Conservation (phyloP, 495 filamentous ascomycete species). For the Aspergillus cavernicola region DNA sequence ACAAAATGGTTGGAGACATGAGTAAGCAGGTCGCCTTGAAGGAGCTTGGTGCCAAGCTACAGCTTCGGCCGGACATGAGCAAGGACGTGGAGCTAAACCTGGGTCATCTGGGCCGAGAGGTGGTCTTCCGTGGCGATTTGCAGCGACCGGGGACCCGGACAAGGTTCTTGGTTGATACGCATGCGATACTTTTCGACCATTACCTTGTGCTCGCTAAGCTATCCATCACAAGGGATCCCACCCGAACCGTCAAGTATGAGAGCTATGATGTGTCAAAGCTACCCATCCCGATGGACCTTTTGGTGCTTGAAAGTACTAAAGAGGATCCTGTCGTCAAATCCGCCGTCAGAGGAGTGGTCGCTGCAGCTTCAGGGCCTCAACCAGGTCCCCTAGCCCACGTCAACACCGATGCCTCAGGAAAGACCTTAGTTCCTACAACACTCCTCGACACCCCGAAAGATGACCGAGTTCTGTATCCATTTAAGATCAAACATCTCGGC, state of each 20-base stretch:
- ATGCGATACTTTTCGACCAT: conserved; percentile 92
- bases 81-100: conserved; percentile 79
- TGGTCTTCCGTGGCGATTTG: conserved; percentile 86
- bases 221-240: conserved; percentile 60
- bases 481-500: conserved; percentile 95
- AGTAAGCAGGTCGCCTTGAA: conserved; percentile 83
- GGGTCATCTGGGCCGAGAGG: conserved; percentile 83
- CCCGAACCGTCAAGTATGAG: conserved; percentile 67
- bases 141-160: conserved; percentile 77
- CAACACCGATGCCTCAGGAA: conserved; percentile 52
- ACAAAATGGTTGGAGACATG: conserved; percentile 92
- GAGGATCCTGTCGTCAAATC: conserved; percentile 89
- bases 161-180: conserved; percentile 88
- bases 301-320: conserved; percentile 84
- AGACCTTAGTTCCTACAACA: conserved; percentile 49
- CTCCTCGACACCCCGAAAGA: conserved; percentile 54
- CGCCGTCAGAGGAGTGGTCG: conserved; percentile 64
- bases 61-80: conserved; percentile 82
- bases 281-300: conserved; percentile 94
- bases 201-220: conserved; percentile 91
- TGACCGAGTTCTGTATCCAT: conserved; percentile 86
- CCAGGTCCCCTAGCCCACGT: conserved; percentile 50
- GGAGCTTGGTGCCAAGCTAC: conserved; percentile 78
- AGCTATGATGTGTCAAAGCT: conserved; percentile 93
- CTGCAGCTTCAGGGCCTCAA: conserved; percentile 50